phyloP scores from a whole-genome alignment of 1,284 basidiomycete genomes.

The Cryptococcus hybrid region DNA sequence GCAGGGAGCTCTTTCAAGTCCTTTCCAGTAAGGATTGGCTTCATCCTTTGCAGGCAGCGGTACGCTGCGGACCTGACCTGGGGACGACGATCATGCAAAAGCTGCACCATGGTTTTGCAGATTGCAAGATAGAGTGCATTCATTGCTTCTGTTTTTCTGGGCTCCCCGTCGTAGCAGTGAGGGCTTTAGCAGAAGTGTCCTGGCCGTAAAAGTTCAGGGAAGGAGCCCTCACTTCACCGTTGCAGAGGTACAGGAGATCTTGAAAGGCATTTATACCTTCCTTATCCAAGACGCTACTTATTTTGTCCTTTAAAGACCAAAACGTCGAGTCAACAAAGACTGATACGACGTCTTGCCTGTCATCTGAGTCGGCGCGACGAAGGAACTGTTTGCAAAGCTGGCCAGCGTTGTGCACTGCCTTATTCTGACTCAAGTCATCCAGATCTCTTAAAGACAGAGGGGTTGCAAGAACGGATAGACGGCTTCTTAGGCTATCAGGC shows the following conservation, averaged over 20 bases:
- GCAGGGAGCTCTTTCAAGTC: too few relatives aligned
- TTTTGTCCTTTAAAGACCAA: slow-evolving; percentile 75
- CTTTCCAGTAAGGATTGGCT: background rate
- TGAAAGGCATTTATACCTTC: slow-evolving; percentile 72
- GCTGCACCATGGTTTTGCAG: background rate
- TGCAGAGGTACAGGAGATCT: slow-evolving; percentile 58
- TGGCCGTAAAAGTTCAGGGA: slow-evolving; percentile 43
- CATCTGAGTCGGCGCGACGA: background rate
- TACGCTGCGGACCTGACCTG: background rate
- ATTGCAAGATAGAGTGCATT: background rate
- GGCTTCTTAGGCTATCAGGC: slow-evolving; percentile 18
- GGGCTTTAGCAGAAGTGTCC: too few relatives aligned
- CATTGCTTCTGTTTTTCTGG: background rate
- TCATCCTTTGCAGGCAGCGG: background rate
- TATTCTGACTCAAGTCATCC: slow-evolving; percentile 2
- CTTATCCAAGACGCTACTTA: slow-evolving; percentile 60
- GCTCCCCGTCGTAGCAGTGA: background rate
- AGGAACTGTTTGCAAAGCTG: slow-evolving; percentile 16
- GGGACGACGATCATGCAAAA: background rate
- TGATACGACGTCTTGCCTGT: background rate
- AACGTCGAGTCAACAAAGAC: slow-evolving; percentile 56
- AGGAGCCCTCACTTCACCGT: slow-evolving; percentile 36
- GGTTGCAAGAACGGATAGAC: background rate
- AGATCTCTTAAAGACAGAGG: slow-evolving; percentile 8
- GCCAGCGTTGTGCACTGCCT: slow-evolving; percentile 3